Evolutionary conservation across 2,329 filamentous ascomycete genomes (phyloP).

Genomic region (Dactylellina haptotyla): DNA sequence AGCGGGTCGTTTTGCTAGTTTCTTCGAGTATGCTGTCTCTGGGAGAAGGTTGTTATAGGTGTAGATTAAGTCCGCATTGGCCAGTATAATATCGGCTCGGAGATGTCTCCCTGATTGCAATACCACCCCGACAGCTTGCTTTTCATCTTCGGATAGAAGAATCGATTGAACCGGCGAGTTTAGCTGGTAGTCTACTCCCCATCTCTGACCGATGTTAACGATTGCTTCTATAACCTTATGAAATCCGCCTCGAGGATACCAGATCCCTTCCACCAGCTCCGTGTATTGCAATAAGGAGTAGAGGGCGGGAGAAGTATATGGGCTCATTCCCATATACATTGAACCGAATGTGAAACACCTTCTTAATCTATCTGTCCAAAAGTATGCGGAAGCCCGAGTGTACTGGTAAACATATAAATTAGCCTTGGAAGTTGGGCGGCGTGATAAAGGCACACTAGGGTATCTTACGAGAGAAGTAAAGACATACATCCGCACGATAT

Average conservation of each 20-base stretch:
- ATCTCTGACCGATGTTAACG: constrained; percentile 70
- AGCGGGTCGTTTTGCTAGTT: constrained; percentile 32
- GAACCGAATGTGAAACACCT: constrained; percentile 80
- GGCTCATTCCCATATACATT: constrained; percentile 86
- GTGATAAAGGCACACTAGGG: constrained; percentile 62
- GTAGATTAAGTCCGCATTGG: constrained; percentile 79
- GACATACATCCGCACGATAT: constrained; percentile 66
- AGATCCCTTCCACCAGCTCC: constrained; percentile 78
- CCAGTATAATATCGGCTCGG: constrained; percentile 73
- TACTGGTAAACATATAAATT: constrained; percentile 61
- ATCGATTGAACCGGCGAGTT: constrained; percentile 69
- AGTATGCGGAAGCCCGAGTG: constrained; percentile 72
- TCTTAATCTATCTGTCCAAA: constrained; percentile 74
- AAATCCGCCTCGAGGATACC: constrained; percentile 78
- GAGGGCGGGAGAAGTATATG: constrained; percentile 78
- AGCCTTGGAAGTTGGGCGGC: background rate
- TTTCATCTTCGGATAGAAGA: constrained; percentile 66
- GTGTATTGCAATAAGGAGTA: constrained; percentile 80
- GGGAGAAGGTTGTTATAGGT: constrained; percentile 77
- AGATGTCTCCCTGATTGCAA: constrained; percentile 68
- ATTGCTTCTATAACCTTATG: constrained; percentile 73
- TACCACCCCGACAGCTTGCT: constrained; percentile 69
- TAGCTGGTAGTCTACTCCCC: constrained; percentile 73
- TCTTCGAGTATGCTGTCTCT: constrained; percentile 58
- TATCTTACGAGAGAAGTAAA: constrained; percentile 71